Evolutionary conservation across 2,329 filamentous ascomycete genomes (phyloP), one percentile per base, ranked within the genome.

Genomic region (Cladosporium sp.): DNA sequence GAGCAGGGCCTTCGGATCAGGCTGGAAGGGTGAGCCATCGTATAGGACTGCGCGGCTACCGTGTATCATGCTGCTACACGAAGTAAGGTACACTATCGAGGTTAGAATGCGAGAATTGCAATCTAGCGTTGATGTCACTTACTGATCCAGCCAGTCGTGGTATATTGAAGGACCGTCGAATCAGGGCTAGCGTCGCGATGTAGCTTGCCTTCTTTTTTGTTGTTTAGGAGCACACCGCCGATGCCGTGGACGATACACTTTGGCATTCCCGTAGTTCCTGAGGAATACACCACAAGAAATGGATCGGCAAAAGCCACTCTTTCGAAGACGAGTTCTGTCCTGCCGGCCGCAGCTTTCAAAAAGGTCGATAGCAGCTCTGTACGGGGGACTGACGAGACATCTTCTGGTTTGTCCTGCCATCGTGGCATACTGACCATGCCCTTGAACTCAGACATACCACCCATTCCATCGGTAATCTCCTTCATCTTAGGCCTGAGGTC

Each of bases 181-280:
- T 64, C 53, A 0, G 77, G 68, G 0, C 70, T 70, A 40, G 78
- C 64, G 49, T 80, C 74, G 6, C 75, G 70, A 62, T 86, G 82
- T 20, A 86, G 66, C 20, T 68, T 71, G 1, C 75, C 77, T 69
- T 95, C 90, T 68, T 92, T 86, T 39, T 71, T 71, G 1, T 70
- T 68, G 49, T 73, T 89, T 61, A 90, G 61, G 28, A 89, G 71
- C 1, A 83, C 74, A 0, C 87, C 86, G 3, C 88, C 88, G 1
- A 84, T 81, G 1, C 84, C 86, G 70, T 96, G 91, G 2, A 93
- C 89, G 61, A 95, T 94, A 59, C 89, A 91, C 68, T 95, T 95
- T 12, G 91, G 91, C 19, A 83, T 84, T 3, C 91, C 90, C 0
- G 91, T 95, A 0, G 90, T 95, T 2, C 90, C 90, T 1, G 86